Evolutionary conservation across 2,329 filamentous ascomycete species (phyloP), one percentile per base, ranked within the genome.

Genomic region (Didymella sp.): DNA sequence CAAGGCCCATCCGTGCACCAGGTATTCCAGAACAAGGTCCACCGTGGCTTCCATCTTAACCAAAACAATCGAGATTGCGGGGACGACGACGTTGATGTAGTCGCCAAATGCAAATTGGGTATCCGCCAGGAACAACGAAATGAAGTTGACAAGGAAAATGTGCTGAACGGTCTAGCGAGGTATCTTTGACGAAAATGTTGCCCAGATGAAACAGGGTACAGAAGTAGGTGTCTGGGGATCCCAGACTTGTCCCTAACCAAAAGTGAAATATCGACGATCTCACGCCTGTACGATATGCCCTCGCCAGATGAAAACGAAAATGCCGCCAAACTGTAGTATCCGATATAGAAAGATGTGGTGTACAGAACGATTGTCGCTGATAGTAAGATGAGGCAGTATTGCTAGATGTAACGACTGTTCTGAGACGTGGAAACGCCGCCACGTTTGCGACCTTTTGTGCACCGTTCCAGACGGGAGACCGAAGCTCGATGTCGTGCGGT

Each of bases 391-490:
- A 64, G 33, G 53, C 52, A 51, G 56, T 58, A 61, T 50, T 61
- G 63, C 56, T 54, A 64, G 50, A 64, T 63, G 55, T 49, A 72
- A 69, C 58, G 64, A 73, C 61, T 58, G 69, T 60, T 60, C 58
- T 55, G 66, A 62, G 64, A 63, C 61, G 57, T 41, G 19, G 51
- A 45, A 53, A 40, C 33, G 55, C 47, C 55, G 40, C 49, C 48
- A 41, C 50, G 50, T 58, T 58, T 58, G 40, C 41, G 56, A 41
- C 50, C 37, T 42, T 15, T 42, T 45, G 12, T 68, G 65, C 61
- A 70, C 73, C 73, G 73, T 75, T 69, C 73, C 73, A 68, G 72
- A 73, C 73, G 73, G 73, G 68, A 63, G 62, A 54, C 59, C 60
- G 54, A 62, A 68, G 68, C 64, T 71, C 63, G 63, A 63, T 65